Evolutionary conservation across 78 protist genomes (phyloP), one percentile per base, ranked within the genome.

Genomic region (Cavenderia fasciculata): DNA sequence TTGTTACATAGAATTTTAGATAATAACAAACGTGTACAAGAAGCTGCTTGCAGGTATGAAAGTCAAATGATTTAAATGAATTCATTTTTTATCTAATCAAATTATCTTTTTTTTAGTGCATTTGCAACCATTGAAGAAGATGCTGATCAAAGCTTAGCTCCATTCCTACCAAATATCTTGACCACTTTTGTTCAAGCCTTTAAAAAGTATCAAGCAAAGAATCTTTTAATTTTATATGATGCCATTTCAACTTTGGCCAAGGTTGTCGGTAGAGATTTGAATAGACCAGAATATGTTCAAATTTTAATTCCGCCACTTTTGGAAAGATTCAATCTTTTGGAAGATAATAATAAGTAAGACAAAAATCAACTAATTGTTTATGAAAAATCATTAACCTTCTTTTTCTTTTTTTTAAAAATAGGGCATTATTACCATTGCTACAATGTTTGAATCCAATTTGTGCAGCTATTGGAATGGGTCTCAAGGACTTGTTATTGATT

Each of bases 61-160:
- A 14, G 12, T 12, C 14, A 14, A 12, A 14, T n/a, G n/a, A n/a
- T n/a, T n/a, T n/a, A n/a, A n/a, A n/a, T n/a, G n/a, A n/a, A n/a
- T n/a, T n/a, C n/a, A n/a, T n/a, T n/a, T n/a, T n/a, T n/a, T n/a
- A n/a, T 52, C 44, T 21, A 21, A 14, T 18, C 54, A 12, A 49
- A 18, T 14, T 18, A 49, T 49, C 54, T 18, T 18, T 49, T 18
- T 14, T 49, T 49, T 47, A 33, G 85, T 12, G 96, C 98, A 29
- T 92, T 96, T 59, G 96, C 96, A n/a, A 90, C 92, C 23, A 41
- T 96, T 18, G 95, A 87, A 70, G 98, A 96, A 44, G 92, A 92
- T n/a, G 86, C 96, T 18, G 68, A 33, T 5, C 29, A 3, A 11
- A 14, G n/a, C 52, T 52, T 92, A 23, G 23, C 84, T 0, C 97